Evolutionary conservation across 805 yeast species (phyloP).

Genomic region (Kodamaea hsintzibuensis): DNA sequence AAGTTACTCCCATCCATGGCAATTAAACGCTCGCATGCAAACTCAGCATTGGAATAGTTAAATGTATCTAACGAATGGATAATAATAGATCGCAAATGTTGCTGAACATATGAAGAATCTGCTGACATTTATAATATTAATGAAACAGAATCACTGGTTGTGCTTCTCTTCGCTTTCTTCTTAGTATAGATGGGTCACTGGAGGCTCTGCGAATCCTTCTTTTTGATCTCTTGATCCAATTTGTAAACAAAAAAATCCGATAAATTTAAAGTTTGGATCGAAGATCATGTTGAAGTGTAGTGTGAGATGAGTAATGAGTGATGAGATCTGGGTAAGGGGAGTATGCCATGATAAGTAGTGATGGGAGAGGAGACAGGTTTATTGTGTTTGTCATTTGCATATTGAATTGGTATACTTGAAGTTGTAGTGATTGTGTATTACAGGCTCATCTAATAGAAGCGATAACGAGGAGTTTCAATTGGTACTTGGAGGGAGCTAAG

Average conservation of each 20-base stretch:
- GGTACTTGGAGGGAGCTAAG: too few relatives aligned
- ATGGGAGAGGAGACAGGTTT: too few relatives aligned
- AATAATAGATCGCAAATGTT: conserved; percentile 56
- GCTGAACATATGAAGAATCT: conserved; percentile 27
- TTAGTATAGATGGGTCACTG: not conserved
- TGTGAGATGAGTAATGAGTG: not conserved
- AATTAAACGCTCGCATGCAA: conserved; percentile 78
- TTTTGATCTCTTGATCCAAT: conserved; percentile 1
- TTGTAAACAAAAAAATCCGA: not conserved
- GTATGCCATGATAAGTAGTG: too few relatives aligned
- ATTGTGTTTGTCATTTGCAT: too few relatives aligned
- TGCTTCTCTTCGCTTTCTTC: not conserved
- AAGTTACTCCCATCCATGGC: conserved; percentile 58
- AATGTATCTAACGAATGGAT: conserved; percentile 73
- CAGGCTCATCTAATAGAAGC: too few relatives aligned
- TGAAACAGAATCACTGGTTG: not conserved
- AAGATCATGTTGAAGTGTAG: not conserved
- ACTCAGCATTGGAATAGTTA: conserved; percentile 73
- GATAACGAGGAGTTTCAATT: too few relatives aligned
- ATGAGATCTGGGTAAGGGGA: too few relatives aligned
- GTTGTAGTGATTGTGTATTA: too few relatives aligned
- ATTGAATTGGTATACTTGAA: too few relatives aligned
- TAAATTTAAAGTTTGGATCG: not conserved
- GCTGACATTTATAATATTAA: conserved; percentile 2
- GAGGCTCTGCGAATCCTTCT: not conserved